phyloP scores from a whole-genome alignment of 2,329 filamentous ascomycete species.

The Chalara sp. region DNA sequence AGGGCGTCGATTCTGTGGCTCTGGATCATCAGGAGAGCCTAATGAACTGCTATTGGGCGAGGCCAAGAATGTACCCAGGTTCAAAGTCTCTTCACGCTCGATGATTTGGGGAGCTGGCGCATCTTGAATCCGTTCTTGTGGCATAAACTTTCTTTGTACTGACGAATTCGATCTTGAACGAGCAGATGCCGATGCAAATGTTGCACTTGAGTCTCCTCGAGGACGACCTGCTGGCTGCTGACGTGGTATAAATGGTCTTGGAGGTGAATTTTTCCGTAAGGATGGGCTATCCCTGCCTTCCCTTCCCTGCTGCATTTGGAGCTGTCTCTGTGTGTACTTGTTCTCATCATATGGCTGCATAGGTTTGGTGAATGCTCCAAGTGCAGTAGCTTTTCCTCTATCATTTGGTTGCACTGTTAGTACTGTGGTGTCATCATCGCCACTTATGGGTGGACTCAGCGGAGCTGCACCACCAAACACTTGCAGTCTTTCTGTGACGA shows the following conservation, averaged over 20 bases:
- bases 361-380: slow-evolving; percentile 67
- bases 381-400: slow-evolving; percentile 72
- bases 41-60: slow-evolving; percentile 17
- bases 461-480: slow-evolving; percentile 39
- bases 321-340: slow-evolving; percentile 74
- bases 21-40: slow-evolving; percentile 9
- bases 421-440: slow-evolving; percentile 58
- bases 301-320: slow-evolving; percentile 71
- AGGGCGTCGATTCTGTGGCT: slow-evolving; percentile 3
- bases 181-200: slow-evolving; percentile 30
- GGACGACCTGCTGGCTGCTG: slow-evolving; percentile 26
- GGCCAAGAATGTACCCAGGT: slow-evolving; percentile 18
- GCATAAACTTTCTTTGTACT: slow-evolving; percentile 28
- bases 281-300: slow-evolving; percentile 61
- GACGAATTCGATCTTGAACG: slow-evolving; percentile 44
- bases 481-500: slow-evolving; percentile 25
- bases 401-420: slow-evolving; percentile 70
- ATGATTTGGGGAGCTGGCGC: slow-evolving; percentile 6
- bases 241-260: slow-evolving; percentile 18
- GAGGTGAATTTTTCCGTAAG: slow-evolving; percentile 20
- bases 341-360: slow-evolving; percentile 73
- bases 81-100: slow-evolving; percentile 12
- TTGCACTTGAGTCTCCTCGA: slow-evolving; percentile 40
- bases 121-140: slow-evolving; percentile 18
- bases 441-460: slow-evolving; percentile 64